Base-by-base conservation (phyloP, 75 land plant species). In the Cryptomeria japonica region DNA sequence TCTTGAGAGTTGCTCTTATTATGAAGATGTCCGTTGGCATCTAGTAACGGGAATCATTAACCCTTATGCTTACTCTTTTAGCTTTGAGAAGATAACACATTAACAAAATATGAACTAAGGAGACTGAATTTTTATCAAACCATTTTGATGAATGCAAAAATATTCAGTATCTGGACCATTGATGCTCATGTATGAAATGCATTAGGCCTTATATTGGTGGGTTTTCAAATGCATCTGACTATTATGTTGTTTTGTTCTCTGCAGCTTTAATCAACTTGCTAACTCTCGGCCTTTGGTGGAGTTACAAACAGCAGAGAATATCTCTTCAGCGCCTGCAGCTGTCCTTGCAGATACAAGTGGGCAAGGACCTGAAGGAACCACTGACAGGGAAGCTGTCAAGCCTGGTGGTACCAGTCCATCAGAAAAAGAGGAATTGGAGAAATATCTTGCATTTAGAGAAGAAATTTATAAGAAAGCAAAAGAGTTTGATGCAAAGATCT, bases 401-500 rank as follows among this genome's bases (percentile, higher is more conserved):
- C 86, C 86, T 86, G 92, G 91, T 89, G 88, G 87, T 12, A 42
- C 78, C 82, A 87, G 77, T 19, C 70, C 36, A 38, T 36, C 90
- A 61, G 89, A 88, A 49, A 86, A 86, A 72, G 90, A 85, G 86
- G 91, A 91, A 83, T 72, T 96, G 87, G 90, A 91, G 49, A 94
- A 95, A 88, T 97, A 91, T 89, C 14, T 91, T 83, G 88, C 64
- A 5, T 53, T 89, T 61, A 93, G 99, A 36, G 93, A 94, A 39
- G 84, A 86, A 25, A 80, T 94, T 51, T 96, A 96, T 88, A 83
- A 92, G 73, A 87, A 86, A 88, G 91, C 97, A 39, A 91, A 93
- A 85, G 89, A 93, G 73, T 86, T 90, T 86, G 93, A 94, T 87
- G 91, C 90, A 86, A 93, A 91, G 72, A 95, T 97, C 42, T 32